A percentile compares a stretch with the other conserved stretches of the same genome.
phyloP scores from a whole-genome alignment of 768 basidiomycete species.

The Pholiota microspora region DNA sequence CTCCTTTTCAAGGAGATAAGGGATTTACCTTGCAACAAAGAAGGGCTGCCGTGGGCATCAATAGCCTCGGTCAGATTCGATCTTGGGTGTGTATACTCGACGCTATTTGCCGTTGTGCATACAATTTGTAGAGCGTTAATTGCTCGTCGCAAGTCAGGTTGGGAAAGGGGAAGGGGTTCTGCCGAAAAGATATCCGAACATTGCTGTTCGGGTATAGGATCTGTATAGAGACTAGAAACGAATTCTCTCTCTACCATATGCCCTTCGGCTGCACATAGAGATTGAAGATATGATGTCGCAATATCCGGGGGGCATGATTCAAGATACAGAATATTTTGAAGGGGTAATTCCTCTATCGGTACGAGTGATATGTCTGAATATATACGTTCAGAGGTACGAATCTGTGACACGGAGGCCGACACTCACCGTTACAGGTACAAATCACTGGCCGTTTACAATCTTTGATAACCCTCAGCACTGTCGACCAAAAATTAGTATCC shows the following conservation, averaged over 20 bases:
- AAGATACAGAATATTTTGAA: slow-evolving; percentile 73
- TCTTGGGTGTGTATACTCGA: not conserved
- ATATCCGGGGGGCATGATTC: slow-evolving; percentile 50
- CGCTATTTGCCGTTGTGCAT: slow-evolving; percentile 26
- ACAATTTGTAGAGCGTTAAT: slow-evolving; percentile 63
- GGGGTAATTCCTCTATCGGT: slow-evolving; percentile 69
- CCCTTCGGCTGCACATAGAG: slow-evolving; percentile 58
- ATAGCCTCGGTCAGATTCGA: slow-evolving; percentile 1
- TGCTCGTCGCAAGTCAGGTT: slow-evolving; percentile 61
- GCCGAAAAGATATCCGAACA: slow-evolving; percentile 7
- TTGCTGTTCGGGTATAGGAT: slow-evolving; percentile 26
- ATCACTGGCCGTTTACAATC: slow-evolving; percentile 87
- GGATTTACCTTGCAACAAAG: not conserved
- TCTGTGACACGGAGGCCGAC: not conserved
- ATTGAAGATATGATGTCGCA: slow-evolving; percentile 68
- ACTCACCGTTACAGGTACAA: slow-evolving; percentile 91
- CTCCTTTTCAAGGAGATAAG: slow-evolving; percentile 6
- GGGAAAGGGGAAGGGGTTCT: slow-evolving; percentile 24
- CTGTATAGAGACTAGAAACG: slow-evolving; percentile 42
- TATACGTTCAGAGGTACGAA: not conserved
- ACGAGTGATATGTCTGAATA: slow-evolving; percentile 66
- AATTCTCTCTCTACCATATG: slow-evolving; percentile 38
- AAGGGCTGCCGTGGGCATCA: not conserved
- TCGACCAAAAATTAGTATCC: slow-evolving; percentile 83
- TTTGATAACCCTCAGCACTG: slow-evolving; percentile 77